Base-by-base conservation (phyloP, 176 grass and related monocot genomes). In the Musa beccarii region DNA sequence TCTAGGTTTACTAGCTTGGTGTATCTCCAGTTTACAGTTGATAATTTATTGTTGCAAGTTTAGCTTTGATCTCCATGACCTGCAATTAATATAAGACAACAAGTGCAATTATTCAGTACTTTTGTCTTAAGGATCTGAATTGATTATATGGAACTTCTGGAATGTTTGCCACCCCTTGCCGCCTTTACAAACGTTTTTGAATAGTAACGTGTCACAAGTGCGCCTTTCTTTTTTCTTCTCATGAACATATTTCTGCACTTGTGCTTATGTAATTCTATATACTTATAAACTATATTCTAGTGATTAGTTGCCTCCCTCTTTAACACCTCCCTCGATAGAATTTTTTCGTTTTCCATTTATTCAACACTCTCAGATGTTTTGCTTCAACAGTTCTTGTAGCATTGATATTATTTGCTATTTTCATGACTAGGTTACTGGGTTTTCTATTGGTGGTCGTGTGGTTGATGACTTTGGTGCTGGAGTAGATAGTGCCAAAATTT, bases 371-470 rank as follows among this genome's bases (percentile, higher is more conserved):
- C n/a, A 24, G 11, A 66, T 4, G 21, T 66, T 66, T 59, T 59
- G 14, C 55, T 59, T 13, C 5, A 14, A 59, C 12, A 59, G 4
- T 15, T 34, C 24, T 28, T 85, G 49, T 83, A 34, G 21, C 3
- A 28, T 53, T 29, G 51, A 53, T 8, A 51, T 59, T 62, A 1
- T n/a, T 71, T 34, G 16, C 22, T 61, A 23, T 63, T 3, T 72
- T 65, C 49, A 5, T 73, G 68, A 53, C 26, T 72, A 99, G 95
- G 90, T 99, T 63, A 99, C 95, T 84, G 95, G 95, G 54, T 99
- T 99, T 89, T 99, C 95, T 86, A 86, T 94, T 87, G 86, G 90
- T 65, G 95, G 95, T 9, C 86, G 79, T 78, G 83, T 99, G 76
- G 16, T 91, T 68, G 95, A 99, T 85, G 83, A 68, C 71, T 75